Evolutionary conservation across 2,329 filamentous ascomycete species (phyloP), one percentile per base, ranked within the genome.

Genomic region (Myriangium duriaei): DNA sequence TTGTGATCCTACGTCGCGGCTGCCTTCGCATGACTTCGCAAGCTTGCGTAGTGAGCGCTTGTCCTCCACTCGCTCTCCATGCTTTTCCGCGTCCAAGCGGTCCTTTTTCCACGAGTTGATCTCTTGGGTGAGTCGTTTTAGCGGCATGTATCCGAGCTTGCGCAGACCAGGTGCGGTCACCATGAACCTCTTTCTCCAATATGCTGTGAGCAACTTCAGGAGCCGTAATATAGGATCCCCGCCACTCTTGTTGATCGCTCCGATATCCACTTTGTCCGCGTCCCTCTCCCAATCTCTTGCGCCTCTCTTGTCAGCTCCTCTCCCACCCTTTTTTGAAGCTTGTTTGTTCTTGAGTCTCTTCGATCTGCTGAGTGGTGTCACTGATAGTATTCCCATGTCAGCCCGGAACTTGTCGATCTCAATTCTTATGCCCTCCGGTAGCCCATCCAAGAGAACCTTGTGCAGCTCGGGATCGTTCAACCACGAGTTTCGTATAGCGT

Each of bases 141-240:
- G 70, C 1, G 81, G 69, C 64, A 88, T 81, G 54, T 96, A 96
- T 0, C 91, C 91, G 53, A 74, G 71, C 61, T 96, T 98, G n/a
- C 87, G 72, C 14, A 96, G 53, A 0, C 83, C 84, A 0, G 87
- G 85, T 0, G 79, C 72, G 1, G 76, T 84, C 30, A 91, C 68
- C 1, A 67, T 72, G 57, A 93, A 98, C 21, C 78, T 71, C 50
- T 86, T 81, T 54, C 79, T 86, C 91, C 91, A 98, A 68, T 85
- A 95, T 1, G 77, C 72, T 7, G 79, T 68, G n/a, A 98, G 61
- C 3, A 75, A 68, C 50, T 80, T 81, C 51, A 96, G 67, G 3
- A 96, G 64, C 14, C 78, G 69, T 37, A 88, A 72, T 4, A 93
- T 60, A 1, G 87, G 86, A 56, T 95, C 87, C 0, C 84, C 84